A percentile compares a stretch with the other conserved stretches of the same genome.
Evolutionary conservation across 2,329 filamentous ascomycete genomes (phyloP).

Genomic region (Cyanodermella asteris): DNA sequence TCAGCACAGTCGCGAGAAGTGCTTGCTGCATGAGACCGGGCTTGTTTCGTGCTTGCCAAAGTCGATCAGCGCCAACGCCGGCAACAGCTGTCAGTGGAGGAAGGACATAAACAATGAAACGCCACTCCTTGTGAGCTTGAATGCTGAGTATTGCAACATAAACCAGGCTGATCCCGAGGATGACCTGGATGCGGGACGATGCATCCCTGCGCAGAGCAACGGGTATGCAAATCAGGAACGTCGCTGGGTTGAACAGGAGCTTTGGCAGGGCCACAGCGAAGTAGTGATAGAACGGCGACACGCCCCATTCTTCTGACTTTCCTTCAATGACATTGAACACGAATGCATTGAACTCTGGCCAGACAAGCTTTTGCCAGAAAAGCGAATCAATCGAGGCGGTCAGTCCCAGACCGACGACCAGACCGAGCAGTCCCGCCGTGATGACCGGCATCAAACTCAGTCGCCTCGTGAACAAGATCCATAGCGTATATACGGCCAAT

Average conservation of each 20-base stretch:
- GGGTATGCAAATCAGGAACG: constrained; percentile 32
- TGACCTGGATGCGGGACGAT: constrained; percentile 26
- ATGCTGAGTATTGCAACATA: constrained; percentile 68
- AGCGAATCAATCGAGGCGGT: constrained; percentile 70
- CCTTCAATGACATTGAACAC: constrained; percentile 77
- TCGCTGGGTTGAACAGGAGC: constrained; percentile 60
- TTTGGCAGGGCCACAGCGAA: constrained; percentile 62
- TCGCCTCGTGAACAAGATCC: constrained; percentile 35
- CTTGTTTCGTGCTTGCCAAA: constrained; percentile 46
- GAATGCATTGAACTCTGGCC: constrained; percentile 81
- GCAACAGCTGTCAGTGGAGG: constrained; percentile 62
- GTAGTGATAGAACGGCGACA: constrained; percentile 70
- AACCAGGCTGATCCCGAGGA: constrained; percentile 41
- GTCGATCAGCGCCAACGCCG: constrained; percentile 47
- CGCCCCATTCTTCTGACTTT: constrained; percentile 70
- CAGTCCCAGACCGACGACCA: constrained; percentile 40
- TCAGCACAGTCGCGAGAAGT: constrained; percentile 30
- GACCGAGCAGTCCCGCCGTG: constrained; percentile 41
- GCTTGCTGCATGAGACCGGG: constrained; percentile 32
- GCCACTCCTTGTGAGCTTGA: constrained; percentile 87
- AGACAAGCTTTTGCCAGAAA: constrained; percentile 71
- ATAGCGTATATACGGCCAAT: constrained; percentile 43
- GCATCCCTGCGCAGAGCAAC: constrained; percentile 24
- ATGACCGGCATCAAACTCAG: constrained; percentile 34
- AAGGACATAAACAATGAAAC: constrained; percentile 78